phyloP scores from a whole-genome alignment of 225 moss, liverwort and hornwort genomes.

The Marchantia polymorpha region DNA sequence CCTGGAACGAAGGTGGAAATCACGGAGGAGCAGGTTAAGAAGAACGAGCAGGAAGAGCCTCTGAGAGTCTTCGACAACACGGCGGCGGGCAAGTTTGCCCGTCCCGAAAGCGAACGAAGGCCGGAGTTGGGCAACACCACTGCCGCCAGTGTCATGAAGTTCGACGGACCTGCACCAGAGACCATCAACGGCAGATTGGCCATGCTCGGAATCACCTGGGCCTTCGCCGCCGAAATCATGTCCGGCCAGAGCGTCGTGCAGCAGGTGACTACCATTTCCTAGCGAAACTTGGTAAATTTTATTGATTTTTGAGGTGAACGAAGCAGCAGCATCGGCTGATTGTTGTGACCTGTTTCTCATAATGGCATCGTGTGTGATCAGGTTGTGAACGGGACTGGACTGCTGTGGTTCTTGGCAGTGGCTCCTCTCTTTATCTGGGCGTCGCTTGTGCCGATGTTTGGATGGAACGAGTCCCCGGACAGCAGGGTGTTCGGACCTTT shows the following conservation, averaged over 20 bases:
- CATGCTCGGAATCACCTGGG: constrained; percentile 89
- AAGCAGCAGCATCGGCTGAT: not conserved
- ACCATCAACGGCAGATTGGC: constrained; percentile 81
- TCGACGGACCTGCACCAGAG: constrained; percentile 82
- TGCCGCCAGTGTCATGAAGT: constrained; percentile 60
- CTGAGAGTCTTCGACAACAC: constrained; percentile 42
- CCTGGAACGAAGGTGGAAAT: constrained; percentile 55
- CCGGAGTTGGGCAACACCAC: constrained; percentile 66
- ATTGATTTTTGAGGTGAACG: not conserved
- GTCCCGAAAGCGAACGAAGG: constrained; percentile 63
- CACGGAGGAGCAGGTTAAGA: constrained; percentile 22
- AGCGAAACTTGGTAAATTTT: not conserved
- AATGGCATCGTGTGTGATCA: not conserved
- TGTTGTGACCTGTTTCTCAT: not conserved
- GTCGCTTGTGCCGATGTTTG: constrained; percentile 66
- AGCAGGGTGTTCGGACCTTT: constrained; percentile 53
- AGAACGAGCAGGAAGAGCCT: constrained; percentile 53
- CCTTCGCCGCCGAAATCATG: constrained; percentile 42
- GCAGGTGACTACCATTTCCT: constrained; percentile 4
- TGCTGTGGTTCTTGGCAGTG: constrained; percentile 63
- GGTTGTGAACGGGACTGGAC: constrained; percentile 36
- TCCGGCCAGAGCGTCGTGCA: constrained; percentile 51
- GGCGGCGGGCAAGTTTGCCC: constrained; percentile 53
- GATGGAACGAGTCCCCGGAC: constrained; percentile 56
- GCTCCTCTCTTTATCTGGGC: constrained; percentile 63